Base-by-base conservation (phyloP, 352 stramenopile species). In the Salisapilia sapeloensis region DNA sequence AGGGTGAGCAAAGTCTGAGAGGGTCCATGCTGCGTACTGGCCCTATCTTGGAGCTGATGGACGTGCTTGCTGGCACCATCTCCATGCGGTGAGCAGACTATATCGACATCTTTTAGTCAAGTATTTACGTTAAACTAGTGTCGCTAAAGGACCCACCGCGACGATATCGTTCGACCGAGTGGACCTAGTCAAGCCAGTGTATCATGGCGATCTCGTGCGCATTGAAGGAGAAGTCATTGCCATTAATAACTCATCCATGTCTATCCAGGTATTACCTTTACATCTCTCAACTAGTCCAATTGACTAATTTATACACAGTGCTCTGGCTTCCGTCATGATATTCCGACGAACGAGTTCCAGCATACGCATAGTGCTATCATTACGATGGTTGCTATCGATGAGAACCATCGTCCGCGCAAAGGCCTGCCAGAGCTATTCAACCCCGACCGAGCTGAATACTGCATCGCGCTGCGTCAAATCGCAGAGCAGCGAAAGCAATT, bases 111-210 rank as follows among this genome's bases (percentile, higher is more conserved):
- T 29, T 4, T 10, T 11, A 6, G 3, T 38, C 12, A 24, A 13
- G 28, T 24, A 14, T 15, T 6, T 10, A 41, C n/a, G n/a, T 7
- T 6, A 18, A 9, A 7, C 14, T 16, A 55, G 46, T 10, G 49
- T 42, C 4, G 38, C 49, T 0, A 29, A 36, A 4, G 46, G 40
- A 12, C 35, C 44, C 1, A 42, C 43, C 23, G 50, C 46, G 18
- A 60, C 50, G 7, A 50, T 60, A 35, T 53, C 42, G 34, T 60
- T 60, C 26, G 50, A 60, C 26, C 40, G 41, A 27, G 45, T 60
- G 6, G 45, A 60, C 11, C 38, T 49, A 0, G 35, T 56, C 38
- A 40, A 47, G 21, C 50, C 50, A 14, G 46, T 60, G 22, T 60
- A 46, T 31, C 50, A 60, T 33, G 50, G 50, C 20, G 50, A 60